Evolutionary conservation across 352 stramenopile species (phyloP), one percentile per base, ranked within the genome.

Genomic region (Phytophthora litchii): DNA sequence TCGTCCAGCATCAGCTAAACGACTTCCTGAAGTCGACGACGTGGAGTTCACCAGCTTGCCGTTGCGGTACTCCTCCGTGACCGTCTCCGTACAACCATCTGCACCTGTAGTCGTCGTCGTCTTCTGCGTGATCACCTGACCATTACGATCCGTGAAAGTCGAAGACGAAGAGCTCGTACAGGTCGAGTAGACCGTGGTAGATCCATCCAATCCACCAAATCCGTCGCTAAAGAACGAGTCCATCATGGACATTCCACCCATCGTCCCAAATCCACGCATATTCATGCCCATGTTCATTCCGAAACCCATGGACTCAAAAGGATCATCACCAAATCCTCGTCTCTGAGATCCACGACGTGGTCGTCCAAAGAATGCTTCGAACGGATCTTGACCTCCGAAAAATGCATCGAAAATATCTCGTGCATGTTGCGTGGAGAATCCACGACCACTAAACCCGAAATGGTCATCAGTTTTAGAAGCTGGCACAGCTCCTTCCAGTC

Each of bases 371-470:
- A 92, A 72, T 12, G 70, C 63, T 49, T 78, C 72, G 40, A 92
- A 92, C 16, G 80, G 80, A 31, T 88, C 76, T 6, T 54, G 34
- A 4, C 74, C 80, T 0, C 72, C 70, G 55, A 92, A 92, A 37
- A 92, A 90, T 2, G 80, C 63, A 6, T 90, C 78, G 42, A 92
- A 92, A 59, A 92, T 86, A 21, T 92, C 80, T 14, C 72, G 63
- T 6, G 82, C 82, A 32, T 83, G 76, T n/a, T 78, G 80, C 10
- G 64, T 31, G 3, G 82, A 89, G 45, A 87, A 88, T 3, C 23
- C 23, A 43, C 50, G 51, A 1, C 60, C 48, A 32, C 16, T 12
- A 48, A 75, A 69, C 6, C 54, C 62, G 31, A 83, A 85, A 19
- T 54, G 55, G 10, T 65, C 67, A 7, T 42, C 36, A 0, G 23